Conservation (phyloP, 352 stramenopile species). For the Phytopythium vexans region DNA sequence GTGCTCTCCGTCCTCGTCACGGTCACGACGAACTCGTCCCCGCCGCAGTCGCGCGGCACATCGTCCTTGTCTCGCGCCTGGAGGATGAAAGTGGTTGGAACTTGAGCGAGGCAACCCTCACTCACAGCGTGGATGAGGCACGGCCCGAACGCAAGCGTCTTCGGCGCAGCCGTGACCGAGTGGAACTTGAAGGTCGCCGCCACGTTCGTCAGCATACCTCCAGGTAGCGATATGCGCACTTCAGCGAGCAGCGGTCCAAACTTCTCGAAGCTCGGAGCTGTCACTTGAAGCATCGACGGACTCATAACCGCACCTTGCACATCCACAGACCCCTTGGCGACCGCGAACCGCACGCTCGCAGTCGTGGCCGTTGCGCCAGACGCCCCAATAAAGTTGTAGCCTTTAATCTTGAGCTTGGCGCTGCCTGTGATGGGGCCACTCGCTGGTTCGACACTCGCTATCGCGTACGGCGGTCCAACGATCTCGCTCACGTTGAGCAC, state of each 20-base stretch:
- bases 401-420: constrained; percentile 86
- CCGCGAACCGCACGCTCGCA: constrained; percentile 91
- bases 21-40: constrained; percentile 92
- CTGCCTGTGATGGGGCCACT: constrained; percentile 94
- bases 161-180: constrained; percentile 88
- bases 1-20: constrained; percentile 43
- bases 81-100: constrained; percentile 89
- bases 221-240: constrained; percentile 88
- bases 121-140: constrained; percentile 70
- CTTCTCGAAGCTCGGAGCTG: constrained; percentile 93
- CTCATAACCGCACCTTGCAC: constrained; percentile 85
- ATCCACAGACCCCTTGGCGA: constrained; percentile 92
- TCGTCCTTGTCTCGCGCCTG: constrained; percentile 90
- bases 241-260: constrained; percentile 88
- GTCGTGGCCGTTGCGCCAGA: constrained; percentile 40
- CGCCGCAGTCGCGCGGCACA: constrained; percentile 89
- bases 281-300: constrained; percentile 85
- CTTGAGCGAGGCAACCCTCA: constrained; percentile 63
- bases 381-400: constrained; percentile 85
- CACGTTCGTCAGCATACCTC: constrained; percentile 92
- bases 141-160: constrained; percentile 93
- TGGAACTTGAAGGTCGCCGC: constrained; percentile 90
- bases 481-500: constrained; percentile 94
- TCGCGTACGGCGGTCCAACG: constrained; percentile 95
- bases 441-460: constrained; percentile 87